Evolutionary conservation across 2,329 filamentous ascomycete genomes (phyloP).

Genomic region (Aspergillus sp.): DNA sequence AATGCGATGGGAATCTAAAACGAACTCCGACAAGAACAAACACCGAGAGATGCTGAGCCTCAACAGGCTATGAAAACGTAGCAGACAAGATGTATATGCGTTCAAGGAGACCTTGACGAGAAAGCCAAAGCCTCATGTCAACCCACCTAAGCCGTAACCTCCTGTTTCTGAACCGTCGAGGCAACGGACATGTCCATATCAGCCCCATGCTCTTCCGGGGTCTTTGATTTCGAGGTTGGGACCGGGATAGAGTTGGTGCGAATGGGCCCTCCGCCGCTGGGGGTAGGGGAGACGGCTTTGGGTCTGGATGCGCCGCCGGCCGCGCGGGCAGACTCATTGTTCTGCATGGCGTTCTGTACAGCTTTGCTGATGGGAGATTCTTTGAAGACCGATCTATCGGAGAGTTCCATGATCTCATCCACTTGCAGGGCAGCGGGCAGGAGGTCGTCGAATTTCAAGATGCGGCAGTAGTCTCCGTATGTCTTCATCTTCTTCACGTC

Average conservation of each 20-base stretch:
- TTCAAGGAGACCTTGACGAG: neutral
- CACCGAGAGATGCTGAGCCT: neutral
- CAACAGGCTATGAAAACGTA: neutral
- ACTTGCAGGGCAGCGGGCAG: conserved; percentile 55
- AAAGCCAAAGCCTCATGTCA: too few relatives aligned
- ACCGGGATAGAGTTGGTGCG: conserved; percentile 31
- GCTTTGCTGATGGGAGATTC: conserved; percentile 19
- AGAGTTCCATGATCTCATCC: conserved; percentile 24
- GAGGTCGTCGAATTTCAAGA: conserved; percentile 64
- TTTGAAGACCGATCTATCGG: neutral
- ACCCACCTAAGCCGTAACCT: conserved; percentile 18
- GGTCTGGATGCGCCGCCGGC: conserved; percentile 26
- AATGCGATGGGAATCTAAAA: neutral
- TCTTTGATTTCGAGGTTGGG: conserved; percentile 17
- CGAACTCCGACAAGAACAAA: neutral
- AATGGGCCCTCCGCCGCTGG: conserved; percentile 29
- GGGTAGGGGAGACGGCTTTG: conserved; percentile 20
- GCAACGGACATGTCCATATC: conserved; percentile 21
- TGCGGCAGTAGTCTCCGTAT: conserved; percentile 67
- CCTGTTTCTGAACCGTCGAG: conserved; percentile 21
- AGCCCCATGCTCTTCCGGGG: conserved; percentile 18
- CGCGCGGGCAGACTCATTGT: conserved; percentile 34
- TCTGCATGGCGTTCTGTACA: conserved; percentile 32
- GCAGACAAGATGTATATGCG: neutral
- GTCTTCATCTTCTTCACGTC: conserved; percentile 64